These are phyloP conservation scores for Vaccinium corymbosum DNA, from an alignment of 148 eudicot genomes.

Conservation along the genomic window DNA sequence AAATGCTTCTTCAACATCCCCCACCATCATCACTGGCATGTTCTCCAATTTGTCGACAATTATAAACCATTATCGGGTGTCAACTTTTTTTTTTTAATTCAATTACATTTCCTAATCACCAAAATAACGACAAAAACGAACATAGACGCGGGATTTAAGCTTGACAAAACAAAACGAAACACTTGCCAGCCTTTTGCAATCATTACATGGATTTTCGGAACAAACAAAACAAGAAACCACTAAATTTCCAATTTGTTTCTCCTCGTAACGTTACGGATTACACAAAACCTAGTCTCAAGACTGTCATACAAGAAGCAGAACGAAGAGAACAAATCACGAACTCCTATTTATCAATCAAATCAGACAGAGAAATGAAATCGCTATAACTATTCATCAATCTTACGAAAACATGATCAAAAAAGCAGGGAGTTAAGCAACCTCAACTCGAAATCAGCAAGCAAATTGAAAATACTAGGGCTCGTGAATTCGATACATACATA, in stretches of 20 bases:
- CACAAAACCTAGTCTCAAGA: not conserved
- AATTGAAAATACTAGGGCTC: not conserved
- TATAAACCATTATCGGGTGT: not conserved
- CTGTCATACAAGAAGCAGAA: not conserved
- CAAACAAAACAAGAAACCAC: not conserved
- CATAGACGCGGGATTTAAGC: not conserved
- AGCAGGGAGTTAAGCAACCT: not conserved
- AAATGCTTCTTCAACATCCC: not conserved
- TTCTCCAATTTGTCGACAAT: not conserved
- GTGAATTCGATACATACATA: not conserved
- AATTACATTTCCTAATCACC: not conserved
- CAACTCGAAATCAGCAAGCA: not conserved
- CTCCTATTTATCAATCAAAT: not conserved
- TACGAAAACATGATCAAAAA: not conserved
- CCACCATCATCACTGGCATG: not conserved
- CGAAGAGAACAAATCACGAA: not conserved
- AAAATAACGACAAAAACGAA: not conserved
- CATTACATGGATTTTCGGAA: not conserved
- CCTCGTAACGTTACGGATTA: no score
- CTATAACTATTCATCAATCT: conserved; percentile 3
- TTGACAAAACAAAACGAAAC: not conserved
- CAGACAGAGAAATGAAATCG: not conserved
- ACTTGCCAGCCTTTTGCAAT: not conserved
- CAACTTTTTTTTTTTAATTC: not conserved
- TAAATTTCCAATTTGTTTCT: not conserved